A percentile compares a stretch with the other conserved stretches of the same genome.
Conservation (phyloP, 306 rosid species). For the Castanea crenata region DNA sequence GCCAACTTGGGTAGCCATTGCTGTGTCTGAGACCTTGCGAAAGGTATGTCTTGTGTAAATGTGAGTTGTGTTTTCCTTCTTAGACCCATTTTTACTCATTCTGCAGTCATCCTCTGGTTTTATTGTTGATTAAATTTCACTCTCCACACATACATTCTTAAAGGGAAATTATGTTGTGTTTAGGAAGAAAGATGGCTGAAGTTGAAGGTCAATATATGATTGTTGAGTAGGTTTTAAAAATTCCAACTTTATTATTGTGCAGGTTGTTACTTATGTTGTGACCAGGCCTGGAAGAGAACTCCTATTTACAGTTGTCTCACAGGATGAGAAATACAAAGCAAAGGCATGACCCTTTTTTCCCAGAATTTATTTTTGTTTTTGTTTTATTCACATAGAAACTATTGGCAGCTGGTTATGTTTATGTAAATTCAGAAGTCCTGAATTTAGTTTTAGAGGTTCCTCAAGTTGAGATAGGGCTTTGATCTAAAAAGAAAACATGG, state of each 20-base stretch:
- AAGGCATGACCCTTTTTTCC: constrained; percentile 43
- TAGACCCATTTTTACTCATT: background rate
- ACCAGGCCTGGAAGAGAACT: constrained; percentile 98
- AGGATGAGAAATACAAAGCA: constrained; percentile 96
- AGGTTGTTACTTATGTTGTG: constrained; percentile 91
- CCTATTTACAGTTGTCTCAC: constrained; percentile 88
- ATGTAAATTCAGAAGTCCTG: background rate
- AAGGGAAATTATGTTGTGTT: constrained; percentile 6
- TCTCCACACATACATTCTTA: background rate
- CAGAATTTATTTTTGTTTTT: background rate
- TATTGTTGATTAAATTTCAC: background rate
- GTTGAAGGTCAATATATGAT: background rate
- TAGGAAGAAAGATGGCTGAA: background rate
- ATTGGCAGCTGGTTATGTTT: background rate
- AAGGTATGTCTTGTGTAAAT: constrained; percentile 51
- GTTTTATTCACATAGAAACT: background rate
- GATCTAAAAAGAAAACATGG: background rate
- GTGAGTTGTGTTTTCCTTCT: constrained; percentile 3
- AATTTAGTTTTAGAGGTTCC: background rate
- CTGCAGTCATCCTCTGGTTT: constrained; percentile 19
- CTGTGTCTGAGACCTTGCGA: constrained; percentile 79
- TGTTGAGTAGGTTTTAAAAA: background rate
- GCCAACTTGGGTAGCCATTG: constrained; percentile 85
- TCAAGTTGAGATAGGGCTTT: background rate
- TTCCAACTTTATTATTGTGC: constrained; percentile 27